These are phyloP conservation scores for Zizania palustris DNA, from an alignment of 202 grass and related monocot genomes.

Conservation along the genomic window DNA sequence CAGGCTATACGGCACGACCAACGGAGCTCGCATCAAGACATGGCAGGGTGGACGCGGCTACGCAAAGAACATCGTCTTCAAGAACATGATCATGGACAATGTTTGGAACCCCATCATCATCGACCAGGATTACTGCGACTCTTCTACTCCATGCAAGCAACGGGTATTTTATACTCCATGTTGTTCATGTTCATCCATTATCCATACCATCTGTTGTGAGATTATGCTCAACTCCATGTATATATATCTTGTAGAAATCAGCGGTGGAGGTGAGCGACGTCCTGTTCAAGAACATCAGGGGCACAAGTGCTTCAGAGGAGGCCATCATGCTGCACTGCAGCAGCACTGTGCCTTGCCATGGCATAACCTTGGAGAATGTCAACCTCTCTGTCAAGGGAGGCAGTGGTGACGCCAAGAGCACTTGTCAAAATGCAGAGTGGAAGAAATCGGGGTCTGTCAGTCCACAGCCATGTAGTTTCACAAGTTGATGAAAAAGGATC, in stretches of 20 bases:
- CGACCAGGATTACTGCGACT: constrained; percentile 63
- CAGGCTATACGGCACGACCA: constrained; percentile 38
- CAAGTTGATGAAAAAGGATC: background rate
- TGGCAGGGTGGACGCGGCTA: constrained; percentile 56
- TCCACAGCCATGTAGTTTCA: constrained; percentile 11
- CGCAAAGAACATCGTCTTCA: constrained; percentile 50
- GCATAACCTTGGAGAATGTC: constrained; percentile 52
- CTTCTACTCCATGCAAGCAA: constrained; percentile 32
- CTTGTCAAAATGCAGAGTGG: constrained; percentile 16
- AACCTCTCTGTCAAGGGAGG: constrained; percentile 35
- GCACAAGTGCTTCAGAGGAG: constrained; percentile 48
- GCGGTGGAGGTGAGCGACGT: constrained; percentile 58
- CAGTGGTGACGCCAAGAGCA: background rate
- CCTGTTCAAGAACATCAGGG: constrained; percentile 51
- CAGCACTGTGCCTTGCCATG: constrained; percentile 29
- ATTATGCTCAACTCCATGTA: background rate
- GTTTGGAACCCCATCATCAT: constrained; percentile 66
- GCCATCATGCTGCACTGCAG: constrained; percentile 58
- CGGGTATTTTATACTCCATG: constrained; percentile 23
- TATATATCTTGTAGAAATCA: constrained; percentile 44
- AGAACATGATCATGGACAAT: constrained; percentile 54
- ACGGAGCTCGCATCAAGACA: constrained; percentile 58
- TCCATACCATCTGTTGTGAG: background rate
- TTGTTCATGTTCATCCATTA: background rate
- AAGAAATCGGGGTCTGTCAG: background rate